Evolutionary conservation across 306 rosid genomes (phyloP), one percentile per base, ranked within the genome.

Genomic region (Cicer chorassanicum): DNA sequence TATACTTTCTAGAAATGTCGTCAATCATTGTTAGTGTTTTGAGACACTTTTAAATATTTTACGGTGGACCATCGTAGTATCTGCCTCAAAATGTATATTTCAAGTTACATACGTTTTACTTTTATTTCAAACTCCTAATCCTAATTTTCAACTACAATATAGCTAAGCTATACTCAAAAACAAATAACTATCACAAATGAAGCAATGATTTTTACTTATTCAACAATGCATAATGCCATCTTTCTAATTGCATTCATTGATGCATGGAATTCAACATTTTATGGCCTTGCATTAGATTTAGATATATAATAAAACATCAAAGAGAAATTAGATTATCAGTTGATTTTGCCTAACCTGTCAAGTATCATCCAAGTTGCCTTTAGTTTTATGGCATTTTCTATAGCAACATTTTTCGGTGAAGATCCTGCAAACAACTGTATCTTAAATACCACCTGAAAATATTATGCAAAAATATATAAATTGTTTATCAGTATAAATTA

Each of bases 311-410:
- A 56, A 38, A 46, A 79, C 54, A 48, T 65, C 19, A 36, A 4
- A 40, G 76, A 41, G 8, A 68, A 80, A 57, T 64, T 42, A 69
- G 38, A 65, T 38, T 69, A 69, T 74, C 29, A 4, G 21, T 42
- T 65, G 49, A 19, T 65, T 56, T 80, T 14, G 63, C 70, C 88
- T 75, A 38, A 93, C 98, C 92, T 91, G 70, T 88, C 93, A 39
- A 93, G 90, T 72, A 93, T 78, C 13, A 91, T 50, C 97, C 96
- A 91, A 49, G 90, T 86, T 74, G 97, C 86, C 41, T 87, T 77
- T 29, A 80, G 77, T 61, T 43, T 76, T 78, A 0, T 61, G 53
- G 86, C 88, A 38, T 40, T 78, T 49, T 81, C 81, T 14, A 86
- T 11, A 34, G 93, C 91, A 78, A 81, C 84, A 45, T 71, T 68